Evolutionary conservation across 352 stramenopile genomes (phyloP).

Genomic region (Pythium utonaiense): DNA sequence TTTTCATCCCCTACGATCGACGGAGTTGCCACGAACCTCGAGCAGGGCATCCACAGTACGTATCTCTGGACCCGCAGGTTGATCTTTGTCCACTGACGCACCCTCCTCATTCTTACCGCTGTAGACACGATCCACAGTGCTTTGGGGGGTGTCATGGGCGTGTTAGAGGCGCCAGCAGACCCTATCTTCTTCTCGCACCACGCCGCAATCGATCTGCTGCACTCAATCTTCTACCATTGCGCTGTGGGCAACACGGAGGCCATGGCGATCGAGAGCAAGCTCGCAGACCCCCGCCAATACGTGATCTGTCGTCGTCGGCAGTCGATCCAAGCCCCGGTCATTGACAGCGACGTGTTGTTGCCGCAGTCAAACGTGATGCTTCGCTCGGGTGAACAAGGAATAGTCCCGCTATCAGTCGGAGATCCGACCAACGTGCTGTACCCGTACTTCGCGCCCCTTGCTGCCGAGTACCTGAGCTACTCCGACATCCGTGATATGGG

Average conservation of each 20-base stretch:
- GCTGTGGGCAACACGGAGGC: slow-evolving; percentile 55
- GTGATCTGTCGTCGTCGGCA: slow-evolving; percentile 45
- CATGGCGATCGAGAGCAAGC: slow-evolving; percentile 49
- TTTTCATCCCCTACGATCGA: slow-evolving; percentile 67
- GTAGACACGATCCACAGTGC: slow-evolving; percentile 80
- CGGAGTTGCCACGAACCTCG: slow-evolving; percentile 58
- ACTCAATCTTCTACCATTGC: slow-evolving; percentile 86
- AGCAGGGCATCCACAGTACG: slow-evolving; percentile 78
- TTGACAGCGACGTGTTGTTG: slow-evolving; percentile 51
- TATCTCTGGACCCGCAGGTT: neutral
- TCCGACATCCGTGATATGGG: slow-evolving; percentile 76
- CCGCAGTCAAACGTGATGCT: slow-evolving; percentile 53
- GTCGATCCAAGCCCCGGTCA: slow-evolving; percentile 22
- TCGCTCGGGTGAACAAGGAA: slow-evolving; percentile 43
- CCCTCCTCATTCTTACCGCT: slow-evolving; percentile 1
- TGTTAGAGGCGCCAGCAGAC: slow-evolving; percentile 72
- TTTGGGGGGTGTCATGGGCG: slow-evolving; percentile 60
- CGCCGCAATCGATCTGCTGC: slow-evolving; percentile 74
- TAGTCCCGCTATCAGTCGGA: slow-evolving; percentile 49
- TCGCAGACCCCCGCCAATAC: slow-evolving; percentile 60
- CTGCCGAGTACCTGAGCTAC: slow-evolving; percentile 60
- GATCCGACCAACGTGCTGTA: slow-evolving; percentile 42
- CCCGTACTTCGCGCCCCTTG: slow-evolving; percentile 55
- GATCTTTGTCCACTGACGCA: neutral
- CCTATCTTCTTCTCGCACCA: slow-evolving; percentile 89